Conservation (phyloP, 768 basidiomycete species). For the Sistotremastrum suecicum region DNA sequence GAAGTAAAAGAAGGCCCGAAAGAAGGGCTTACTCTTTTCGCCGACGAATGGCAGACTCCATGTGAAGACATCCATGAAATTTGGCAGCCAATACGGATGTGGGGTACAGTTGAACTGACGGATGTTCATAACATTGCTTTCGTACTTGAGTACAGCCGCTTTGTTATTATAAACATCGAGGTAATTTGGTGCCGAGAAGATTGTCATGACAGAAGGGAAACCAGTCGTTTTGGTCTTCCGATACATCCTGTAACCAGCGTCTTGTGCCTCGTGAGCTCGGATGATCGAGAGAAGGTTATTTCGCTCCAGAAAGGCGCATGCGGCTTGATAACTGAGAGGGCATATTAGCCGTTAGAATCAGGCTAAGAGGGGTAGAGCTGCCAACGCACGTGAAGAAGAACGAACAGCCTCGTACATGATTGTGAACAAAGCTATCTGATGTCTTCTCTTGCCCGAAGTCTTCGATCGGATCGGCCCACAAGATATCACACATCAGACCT, state of each 20-base stretch:
- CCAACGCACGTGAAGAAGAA: conserved; percentile 78
- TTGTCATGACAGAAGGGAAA: conserved; percentile 99
- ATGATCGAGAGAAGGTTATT: conserved; percentile 96
- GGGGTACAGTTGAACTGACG: conserved; percentile 91
- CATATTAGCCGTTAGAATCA: conserved; percentile 4
- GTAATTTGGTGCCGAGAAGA: conserved; percentile 97
- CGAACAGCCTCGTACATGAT: conserved; percentile 92
- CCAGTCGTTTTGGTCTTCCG: conserved; percentile 96
- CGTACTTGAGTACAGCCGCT: conserved; percentile 96
- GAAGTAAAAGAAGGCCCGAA: not conserved
- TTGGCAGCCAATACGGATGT: conserved; percentile 89
- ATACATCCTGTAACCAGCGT: conserved; percentile 99
- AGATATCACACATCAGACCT: conserved; percentile 95
- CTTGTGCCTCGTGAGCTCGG: conserved; percentile 95
- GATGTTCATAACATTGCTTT: conserved; percentile 98
- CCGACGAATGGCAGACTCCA: conserved; percentile 98
- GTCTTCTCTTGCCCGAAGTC: conserved; percentile 94
- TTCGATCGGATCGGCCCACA: conserved; percentile 97
- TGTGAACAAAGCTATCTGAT: conserved; percentile 82
- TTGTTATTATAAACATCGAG: conserved; percentile 99
- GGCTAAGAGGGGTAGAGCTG: not conserved
- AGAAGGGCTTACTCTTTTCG: conserved; percentile 72
- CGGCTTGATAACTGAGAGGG: conserved; percentile 72
- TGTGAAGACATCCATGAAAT: conserved; percentile 99
- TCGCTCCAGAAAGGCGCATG: conserved; percentile 92